Evolutionary conservation across 257 asterid genomes (phyloP).

Genomic region (Ocimum tenuiflorum): DNA sequence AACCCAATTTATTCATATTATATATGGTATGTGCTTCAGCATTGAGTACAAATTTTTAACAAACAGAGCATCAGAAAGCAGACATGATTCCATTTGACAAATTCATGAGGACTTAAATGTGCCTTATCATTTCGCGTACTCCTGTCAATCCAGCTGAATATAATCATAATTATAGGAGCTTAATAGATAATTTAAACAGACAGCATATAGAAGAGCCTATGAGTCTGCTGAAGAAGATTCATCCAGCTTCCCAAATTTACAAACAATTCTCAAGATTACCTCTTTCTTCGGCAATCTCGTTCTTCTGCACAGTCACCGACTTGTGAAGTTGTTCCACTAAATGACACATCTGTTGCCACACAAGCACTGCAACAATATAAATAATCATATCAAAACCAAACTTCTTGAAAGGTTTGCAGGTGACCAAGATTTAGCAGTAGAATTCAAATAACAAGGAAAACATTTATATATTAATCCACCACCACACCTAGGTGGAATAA

Average conservation of each 20-base stretch:
- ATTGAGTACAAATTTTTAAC: not conserved
- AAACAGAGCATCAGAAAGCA: conserved; percentile 2
- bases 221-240: not conserved
- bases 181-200: not conserved
- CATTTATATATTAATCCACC: not conserved
- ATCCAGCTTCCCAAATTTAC: not conserved
- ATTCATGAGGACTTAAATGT: not conserved
- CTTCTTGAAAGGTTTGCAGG: not conserved
- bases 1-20: not conserved
- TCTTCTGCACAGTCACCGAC: conserved; percentile 47
- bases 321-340: conserved; percentile 42
- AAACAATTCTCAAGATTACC: conserved; percentile 32
- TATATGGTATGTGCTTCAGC: not conserved
- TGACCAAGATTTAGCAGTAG: not conserved
- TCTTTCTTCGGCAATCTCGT: conserved; percentile 56
- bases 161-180: not conserved
- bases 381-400: conserved; percentile 9
- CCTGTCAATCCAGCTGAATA: not conserved
- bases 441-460: not conserved
- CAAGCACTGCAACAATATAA: conserved; percentile 34
- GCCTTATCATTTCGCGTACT: not conserved
- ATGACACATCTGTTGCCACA: conserved; percentile 38
- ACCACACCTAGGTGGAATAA: no score
- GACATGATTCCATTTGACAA: not conserved
- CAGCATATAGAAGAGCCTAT: not conserved